These are phyloP conservation scores for Piper betle DNA, from an alignment of 164 flowering plant species.

Conservation along the genomic window DNA sequence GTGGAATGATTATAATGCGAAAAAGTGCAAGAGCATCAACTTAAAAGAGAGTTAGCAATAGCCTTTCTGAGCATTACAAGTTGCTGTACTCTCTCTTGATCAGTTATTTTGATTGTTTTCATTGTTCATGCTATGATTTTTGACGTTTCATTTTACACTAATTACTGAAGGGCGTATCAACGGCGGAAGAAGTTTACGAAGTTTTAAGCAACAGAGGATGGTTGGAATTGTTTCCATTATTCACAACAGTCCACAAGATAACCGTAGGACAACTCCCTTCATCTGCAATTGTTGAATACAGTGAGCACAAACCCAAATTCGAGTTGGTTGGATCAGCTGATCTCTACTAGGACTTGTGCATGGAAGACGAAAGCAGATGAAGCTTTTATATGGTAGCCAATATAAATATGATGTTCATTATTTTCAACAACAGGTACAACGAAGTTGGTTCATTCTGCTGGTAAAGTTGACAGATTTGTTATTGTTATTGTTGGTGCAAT, in stretches of 20 bases:
- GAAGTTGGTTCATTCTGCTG: too few species aligned
- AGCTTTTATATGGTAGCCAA: too few species aligned
- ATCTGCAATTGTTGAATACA: constrained; percentile 64
- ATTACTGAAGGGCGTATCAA: constrained; percentile 68
- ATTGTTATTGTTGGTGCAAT: too few species aligned
- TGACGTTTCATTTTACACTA: background rate
- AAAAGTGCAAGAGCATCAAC: background rate
- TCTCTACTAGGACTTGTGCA: constrained; percentile 1
- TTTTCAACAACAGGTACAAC: too few species aligned
- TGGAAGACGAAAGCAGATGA: too few species aligned
- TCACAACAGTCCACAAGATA: constrained; percentile 77
- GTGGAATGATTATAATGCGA: background rate
- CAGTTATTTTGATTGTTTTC: background rate
- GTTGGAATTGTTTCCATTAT: constrained; percentile 79
- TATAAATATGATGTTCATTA: too few species aligned
- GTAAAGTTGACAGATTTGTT: too few species aligned
- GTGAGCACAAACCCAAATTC: constrained; percentile 31
- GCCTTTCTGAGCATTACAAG: background rate
- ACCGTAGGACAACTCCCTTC: constrained; percentile 63
- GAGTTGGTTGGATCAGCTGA: constrained; percentile 21
- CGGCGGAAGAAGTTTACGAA: constrained; percentile 83
- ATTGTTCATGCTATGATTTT: background rate
- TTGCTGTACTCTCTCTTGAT: background rate
- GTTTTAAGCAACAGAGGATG: constrained; percentile 71
- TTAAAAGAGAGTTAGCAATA: background rate